phyloP scores from a whole-genome alignment of 345 rosid species.

The Litchi chinensis region DNA sequence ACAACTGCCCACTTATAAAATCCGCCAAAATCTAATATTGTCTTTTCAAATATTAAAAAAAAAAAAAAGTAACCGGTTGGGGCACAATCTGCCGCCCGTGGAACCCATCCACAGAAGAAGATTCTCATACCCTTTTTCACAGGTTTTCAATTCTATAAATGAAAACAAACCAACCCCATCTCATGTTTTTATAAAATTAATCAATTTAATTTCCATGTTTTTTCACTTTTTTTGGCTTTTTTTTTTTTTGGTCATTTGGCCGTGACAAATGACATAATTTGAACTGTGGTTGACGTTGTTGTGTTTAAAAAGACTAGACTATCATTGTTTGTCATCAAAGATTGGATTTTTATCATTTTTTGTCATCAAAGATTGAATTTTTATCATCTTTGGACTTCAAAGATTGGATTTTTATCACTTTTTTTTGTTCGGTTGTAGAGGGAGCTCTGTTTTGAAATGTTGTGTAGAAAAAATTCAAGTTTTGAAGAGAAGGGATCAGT shows the following conservation, averaged over 20 bases:
- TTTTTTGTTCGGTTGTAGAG: not conserved
- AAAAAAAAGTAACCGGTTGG: slow-evolving; percentile 15
- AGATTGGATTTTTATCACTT: not conserved
- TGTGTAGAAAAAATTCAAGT: slow-evolving; percentile 63
- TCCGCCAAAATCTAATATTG: not conserved
- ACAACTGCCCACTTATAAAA: not conserved
- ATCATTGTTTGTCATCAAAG: slow-evolving; percentile 7
- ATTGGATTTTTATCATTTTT: not conserved
- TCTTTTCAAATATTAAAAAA: not conserved
- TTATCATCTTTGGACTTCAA: not conserved
- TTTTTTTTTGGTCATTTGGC: not conserved
- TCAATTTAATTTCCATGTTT: not conserved
- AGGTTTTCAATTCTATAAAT: slow-evolving; percentile 20
- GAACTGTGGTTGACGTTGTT: slow-evolving; percentile 1
- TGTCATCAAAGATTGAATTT: not conserved
- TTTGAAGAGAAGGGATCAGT: slow-evolving; percentile 68
- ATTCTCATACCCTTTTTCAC: slow-evolving; percentile 34
- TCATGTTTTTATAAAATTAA: not conserved
- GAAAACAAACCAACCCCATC: not conserved
- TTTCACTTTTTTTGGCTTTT: not conserved
- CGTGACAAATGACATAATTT: not conserved
- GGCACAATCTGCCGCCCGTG: slow-evolving; percentile 38
- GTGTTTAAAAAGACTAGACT: slow-evolving; percentile 19
- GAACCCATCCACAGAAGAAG: slow-evolving; percentile 28
- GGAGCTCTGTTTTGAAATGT: slow-evolving; percentile 41